Evolutionary conservation across 805 yeast species (phyloP).

Genomic region (Alloascoidea hylecoeti): DNA sequence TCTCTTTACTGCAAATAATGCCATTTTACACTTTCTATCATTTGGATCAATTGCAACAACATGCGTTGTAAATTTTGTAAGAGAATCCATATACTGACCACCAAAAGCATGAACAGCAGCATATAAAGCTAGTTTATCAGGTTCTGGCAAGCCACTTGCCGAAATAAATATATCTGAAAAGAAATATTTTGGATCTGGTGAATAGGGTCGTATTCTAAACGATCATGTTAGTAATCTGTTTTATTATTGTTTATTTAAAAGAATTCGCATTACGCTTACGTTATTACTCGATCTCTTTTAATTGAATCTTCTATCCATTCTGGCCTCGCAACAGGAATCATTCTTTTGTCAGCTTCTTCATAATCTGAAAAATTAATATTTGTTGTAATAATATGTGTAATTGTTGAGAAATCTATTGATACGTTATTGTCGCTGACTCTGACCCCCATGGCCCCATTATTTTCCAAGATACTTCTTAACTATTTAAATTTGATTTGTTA

Average conservation of each 20-base stretch:
- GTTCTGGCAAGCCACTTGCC: conserved; percentile 38
- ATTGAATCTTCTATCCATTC: conserved; percentile 45
- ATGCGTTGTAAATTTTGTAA: conserved; percentile 70
- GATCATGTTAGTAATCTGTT: too few species aligned
- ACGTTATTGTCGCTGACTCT: not conserved
- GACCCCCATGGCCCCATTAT: conserved; percentile 1
- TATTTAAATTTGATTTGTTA: not conserved
- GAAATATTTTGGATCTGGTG: conserved; percentile 59
- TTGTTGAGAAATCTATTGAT: not conserved
- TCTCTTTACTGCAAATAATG: conserved; percentile 22
- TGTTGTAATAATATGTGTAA: conserved; percentile 32
- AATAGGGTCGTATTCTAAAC: conserved; percentile 33
- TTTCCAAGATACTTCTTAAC: not conserved
- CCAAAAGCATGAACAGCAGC: conserved; percentile 65
- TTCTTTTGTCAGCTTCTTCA: conserved; percentile 26
- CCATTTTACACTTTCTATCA: conserved; percentile 45
- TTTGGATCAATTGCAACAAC: conserved; percentile 40
- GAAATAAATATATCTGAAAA: conserved; percentile 53
- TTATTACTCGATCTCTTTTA: conserved; percentile 26
- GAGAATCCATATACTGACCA: conserved; percentile 49
- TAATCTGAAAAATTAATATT: conserved; percentile 39
- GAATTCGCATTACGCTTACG: too few species aligned
- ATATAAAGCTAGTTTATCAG: conserved; percentile 52
- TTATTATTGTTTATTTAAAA: too few species aligned
- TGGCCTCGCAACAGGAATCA: conserved; percentile 55